Conservation (phyloP, 2,329 filamentous ascomycete genomes). For the Biscogniauxia mediterranea region DNA sequence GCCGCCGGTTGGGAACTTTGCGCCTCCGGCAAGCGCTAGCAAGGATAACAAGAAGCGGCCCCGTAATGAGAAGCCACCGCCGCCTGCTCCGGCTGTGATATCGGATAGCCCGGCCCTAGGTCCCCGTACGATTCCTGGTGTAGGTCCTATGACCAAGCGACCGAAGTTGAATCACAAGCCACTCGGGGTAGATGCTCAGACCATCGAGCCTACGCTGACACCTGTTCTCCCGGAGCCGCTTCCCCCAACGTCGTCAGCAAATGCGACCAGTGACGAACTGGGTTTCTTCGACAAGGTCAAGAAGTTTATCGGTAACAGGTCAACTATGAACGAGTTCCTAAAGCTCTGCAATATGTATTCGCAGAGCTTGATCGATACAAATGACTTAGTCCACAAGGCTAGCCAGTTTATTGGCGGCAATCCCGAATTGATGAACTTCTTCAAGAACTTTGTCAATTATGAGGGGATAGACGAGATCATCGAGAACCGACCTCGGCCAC, state of each 20-base stretch:
- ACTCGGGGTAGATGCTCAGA: slow-evolving; percentile 54
- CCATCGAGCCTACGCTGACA: slow-evolving; percentile 82
- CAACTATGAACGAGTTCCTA: slow-evolving; percentile 90
- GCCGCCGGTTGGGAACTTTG: slow-evolving; percentile 93
- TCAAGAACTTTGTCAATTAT: slow-evolving; percentile 79
- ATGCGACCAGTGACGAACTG: slow-evolving; percentile 81
- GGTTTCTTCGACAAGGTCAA: slow-evolving; percentile 95
- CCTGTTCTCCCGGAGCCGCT: slow-evolving; percentile 86
- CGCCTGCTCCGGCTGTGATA: slow-evolving; percentile 46
- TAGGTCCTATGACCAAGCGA: slow-evolving; percentile 55
- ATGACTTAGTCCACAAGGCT: slow-evolving; percentile 78
- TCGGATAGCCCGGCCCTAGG: slow-evolving; percentile 41
- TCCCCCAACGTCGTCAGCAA: slow-evolving; percentile 68
- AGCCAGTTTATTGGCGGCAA: slow-evolving; percentile 85
- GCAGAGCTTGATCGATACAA: slow-evolving; percentile 85
- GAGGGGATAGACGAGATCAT: slow-evolving; percentile 75
- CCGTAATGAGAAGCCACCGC: slow-evolving; percentile 55
- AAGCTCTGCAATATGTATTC: slow-evolving; percentile 96
- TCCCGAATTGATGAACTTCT: slow-evolving; percentile 82
- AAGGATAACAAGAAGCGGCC: slow-evolving; percentile 91
- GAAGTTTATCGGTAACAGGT: slow-evolving; percentile 92
- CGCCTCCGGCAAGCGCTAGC: slow-evolving; percentile 73
- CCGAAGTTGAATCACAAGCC: slow-evolving; percentile 73
- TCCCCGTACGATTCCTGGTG: slow-evolving; percentile 36
- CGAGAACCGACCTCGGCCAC: slow-evolving; percentile 73